phyloP scores from a whole-genome alignment of 805 yeast species.

The Pichia pseudocactophila region DNA sequence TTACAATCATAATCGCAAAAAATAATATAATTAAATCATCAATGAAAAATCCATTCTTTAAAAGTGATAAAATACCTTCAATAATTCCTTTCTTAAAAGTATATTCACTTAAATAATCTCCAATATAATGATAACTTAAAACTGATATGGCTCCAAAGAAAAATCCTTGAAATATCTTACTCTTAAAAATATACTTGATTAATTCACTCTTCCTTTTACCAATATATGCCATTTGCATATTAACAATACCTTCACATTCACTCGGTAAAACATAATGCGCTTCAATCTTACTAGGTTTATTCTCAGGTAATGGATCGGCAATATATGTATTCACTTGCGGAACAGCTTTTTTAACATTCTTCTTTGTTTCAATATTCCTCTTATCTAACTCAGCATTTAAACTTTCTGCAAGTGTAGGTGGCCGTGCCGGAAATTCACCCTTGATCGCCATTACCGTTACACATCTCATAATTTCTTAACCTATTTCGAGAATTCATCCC shows the following conservation, averaged over 20 bases:
- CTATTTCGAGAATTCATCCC: too few species aligned
- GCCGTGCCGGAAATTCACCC: conserved; percentile 14
- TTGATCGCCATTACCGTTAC: conserved; percentile 8
- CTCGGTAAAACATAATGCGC: conserved; percentile 46
- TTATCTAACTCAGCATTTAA: conserved; percentile 7
- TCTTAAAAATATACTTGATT: conserved; percentile 24
- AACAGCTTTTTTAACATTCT: conserved; percentile 1
- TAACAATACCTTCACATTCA: conserved; percentile 49
- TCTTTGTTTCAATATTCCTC: not conserved
- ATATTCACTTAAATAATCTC: conserved; percentile 18
- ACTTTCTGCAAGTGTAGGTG: conserved; percentile 14
- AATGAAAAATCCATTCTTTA: conserved; percentile 16
- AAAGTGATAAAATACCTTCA: conserved; percentile 13
- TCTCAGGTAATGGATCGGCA: conserved; percentile 38
- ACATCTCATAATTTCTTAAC: too few species aligned
- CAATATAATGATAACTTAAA: conserved; percentile 14
- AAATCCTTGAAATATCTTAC: conserved; percentile 3
- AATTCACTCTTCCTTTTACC: conserved; percentile 38
- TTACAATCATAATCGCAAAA: conserved; percentile 31
- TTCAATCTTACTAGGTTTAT: conserved; percentile 44
- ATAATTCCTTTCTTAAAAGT: conserved; percentile 14
- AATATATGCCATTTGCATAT: conserved; percentile 55
- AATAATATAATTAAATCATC: conserved; percentile 27
- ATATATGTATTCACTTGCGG: conserved; percentile 8
- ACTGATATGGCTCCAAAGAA: conserved; percentile 18